Conservation (phyloP, 2,329 filamentous ascomycete species). For the Cladosporium phlei region DNA sequence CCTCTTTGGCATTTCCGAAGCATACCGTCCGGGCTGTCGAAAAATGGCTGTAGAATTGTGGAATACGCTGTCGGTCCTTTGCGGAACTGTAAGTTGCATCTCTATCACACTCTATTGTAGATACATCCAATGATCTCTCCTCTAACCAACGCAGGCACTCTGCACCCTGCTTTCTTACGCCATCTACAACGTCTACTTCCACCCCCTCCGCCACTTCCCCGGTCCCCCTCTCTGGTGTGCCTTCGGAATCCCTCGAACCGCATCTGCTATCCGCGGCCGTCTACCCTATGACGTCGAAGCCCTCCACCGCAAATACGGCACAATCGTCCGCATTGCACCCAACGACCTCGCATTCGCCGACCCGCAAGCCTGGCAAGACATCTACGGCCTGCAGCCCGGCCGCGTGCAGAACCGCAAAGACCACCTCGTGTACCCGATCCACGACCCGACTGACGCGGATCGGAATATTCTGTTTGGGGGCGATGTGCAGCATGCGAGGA, state of each 20-base stretch:
- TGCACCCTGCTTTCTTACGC: not conserved
- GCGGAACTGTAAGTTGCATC: not conserved
- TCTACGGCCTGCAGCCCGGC: conserved; percentile 32
- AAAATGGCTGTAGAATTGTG: not conserved
- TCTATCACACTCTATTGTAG: no score
- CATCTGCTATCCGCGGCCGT: conserved; percentile 8
- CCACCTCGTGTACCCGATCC: conserved; percentile 20
- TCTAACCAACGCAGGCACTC: not conserved
- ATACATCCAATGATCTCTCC: no score
- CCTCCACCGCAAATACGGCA: conserved; percentile 37
- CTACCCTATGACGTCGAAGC: conserved; percentile 10
- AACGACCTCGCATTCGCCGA: conserved; percentile 44
- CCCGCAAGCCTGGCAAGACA: conserved; percentile 39
- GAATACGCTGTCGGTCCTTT: not conserved
- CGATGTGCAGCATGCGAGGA: not conserved
- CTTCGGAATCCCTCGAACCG: not conserved
- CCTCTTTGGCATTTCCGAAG: no score
- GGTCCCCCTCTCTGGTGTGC: conserved; percentile 31
- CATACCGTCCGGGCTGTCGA: no score
- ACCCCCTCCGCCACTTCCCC: conserved; percentile 39
- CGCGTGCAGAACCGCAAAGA: conserved; percentile 18
- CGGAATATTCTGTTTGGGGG: conserved; percentile 3
- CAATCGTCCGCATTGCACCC: conserved; percentile 44
- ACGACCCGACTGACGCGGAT: conserved; percentile 14
- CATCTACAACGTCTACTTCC: conserved; percentile 40